Base-by-base conservation (phyloP, 108 stramenopile genomes). In the Nitzschia palea region DNA sequence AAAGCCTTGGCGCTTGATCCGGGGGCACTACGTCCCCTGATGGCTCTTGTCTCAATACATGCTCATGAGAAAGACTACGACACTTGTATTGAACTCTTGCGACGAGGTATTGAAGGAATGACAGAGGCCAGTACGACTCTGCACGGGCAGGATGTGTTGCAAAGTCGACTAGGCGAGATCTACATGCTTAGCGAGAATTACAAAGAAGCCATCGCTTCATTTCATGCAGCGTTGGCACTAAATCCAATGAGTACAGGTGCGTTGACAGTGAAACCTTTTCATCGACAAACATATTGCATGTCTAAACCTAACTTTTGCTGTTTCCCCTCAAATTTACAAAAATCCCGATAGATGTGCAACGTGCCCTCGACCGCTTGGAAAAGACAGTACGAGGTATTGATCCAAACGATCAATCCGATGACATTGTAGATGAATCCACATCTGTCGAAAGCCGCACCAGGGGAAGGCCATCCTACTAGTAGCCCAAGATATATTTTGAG, bases 1-100 rank as follows among this genome's bases (percentile, higher is more conserved):
- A 87, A 86, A 53, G 93, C 93, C 0, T 61, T 94, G 30, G 55
- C 74, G 9, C 35, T 89, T 45, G 88, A 94, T 62, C 88, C 82
- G 3, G 59, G 61, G 14, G 78, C 87, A 9, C 64, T 86, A 51
- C 77, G 88, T 40, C 89, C 89, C 28, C 69, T 93, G 22, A 67
- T 94, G 44, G 83, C 88, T 5, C 59, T 94, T 42, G 89, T 88
- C 8, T 78, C 86, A 40, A 61, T 94, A 27, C 71, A 81, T 65
- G 68, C 77, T 18, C 71, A 79, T 0, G 84, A 91, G 64, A 65
- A 82, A 26, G 83, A 90, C 27, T 84, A 72, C 70, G 80, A 83
- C 33, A 62, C 68, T 6, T 84, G 82, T 33, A 78, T 90, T 42
- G 81, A 84, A 35, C 45, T 91, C 8, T 73, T 94, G 20, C 68